Evolutionary conservation across 352 stramenopile genomes (phyloP), one percentile per base, ranked within the genome.

Genomic region (Globisporangium paroecandrum): DNA sequence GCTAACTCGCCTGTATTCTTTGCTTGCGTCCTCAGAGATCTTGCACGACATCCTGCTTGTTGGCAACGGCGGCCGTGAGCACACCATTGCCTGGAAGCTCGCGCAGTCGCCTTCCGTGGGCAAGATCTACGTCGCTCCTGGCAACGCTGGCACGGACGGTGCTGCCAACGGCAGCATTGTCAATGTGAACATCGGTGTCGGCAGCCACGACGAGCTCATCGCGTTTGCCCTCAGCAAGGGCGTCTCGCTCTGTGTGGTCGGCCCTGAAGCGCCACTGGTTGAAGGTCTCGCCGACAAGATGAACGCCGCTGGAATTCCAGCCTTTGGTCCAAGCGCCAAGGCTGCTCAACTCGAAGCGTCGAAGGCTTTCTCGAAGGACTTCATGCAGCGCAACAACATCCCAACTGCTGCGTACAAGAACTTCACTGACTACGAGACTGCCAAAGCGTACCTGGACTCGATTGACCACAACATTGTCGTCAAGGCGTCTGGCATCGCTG

Each of bases 361-460:
- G 65, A 99, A 99, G 89, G 94, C 97, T 5, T 98, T 98, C 75
- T 95, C 90, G 69, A 99, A 99, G 87, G 97, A 99, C 71, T 99
- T 99, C 68, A 98, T 99, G 89, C 83, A 95, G 72, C 87, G 98
- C 68, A 95, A 99, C 82, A 76, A 80, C 69, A 99, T 99, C 63
- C 97, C 93, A 1, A 99, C 98, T 38, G 98, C 98, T 22, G 90
- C 91, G 63, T 99, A 99, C 85, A 75, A 89, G 58, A 99, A 93
- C 68, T 99, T 99, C 74, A 98, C 89, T 0, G 85, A 97, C 62
- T 94, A 94, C 66, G 84, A 94, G 5, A 81, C 89, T 25, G 96
- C 95, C 25, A 89, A 89, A 65, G 77, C 79, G 66, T 99, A 99
- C 77, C 77, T 99, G 15, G 81, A 98, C 71, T 91, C 87, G 32